Conservation (phyloP, 2,329 filamentous ascomycete species). For the Sphaceloma murrayae region DNA sequence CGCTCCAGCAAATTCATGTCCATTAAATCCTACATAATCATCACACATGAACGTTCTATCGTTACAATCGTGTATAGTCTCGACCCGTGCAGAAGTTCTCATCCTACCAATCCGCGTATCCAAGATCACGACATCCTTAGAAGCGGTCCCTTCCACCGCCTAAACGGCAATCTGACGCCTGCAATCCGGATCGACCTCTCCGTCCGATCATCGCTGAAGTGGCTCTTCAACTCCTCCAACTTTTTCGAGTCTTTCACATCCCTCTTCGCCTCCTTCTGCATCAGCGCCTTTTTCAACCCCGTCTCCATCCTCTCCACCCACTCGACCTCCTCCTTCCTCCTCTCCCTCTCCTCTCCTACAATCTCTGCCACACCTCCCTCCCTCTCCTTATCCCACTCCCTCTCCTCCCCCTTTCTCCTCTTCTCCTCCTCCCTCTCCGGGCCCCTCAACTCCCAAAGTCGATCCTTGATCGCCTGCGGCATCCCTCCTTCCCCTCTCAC, state of each 20-base stretch:
- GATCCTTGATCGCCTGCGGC: background rate
- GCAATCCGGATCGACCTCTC: background rate
- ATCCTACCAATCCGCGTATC: background rate
- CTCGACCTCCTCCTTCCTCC: background rate
- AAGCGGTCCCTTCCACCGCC: constrained; percentile 6
- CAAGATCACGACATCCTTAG: background rate
- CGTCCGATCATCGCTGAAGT: background rate
- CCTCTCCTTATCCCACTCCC: background rate
- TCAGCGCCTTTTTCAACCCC: background rate
- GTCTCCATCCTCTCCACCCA: background rate
- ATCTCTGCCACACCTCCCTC: too few relatives aligned
- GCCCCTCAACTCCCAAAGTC: constrained; percentile 1
- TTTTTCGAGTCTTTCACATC: background rate
- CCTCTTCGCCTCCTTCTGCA: background rate
- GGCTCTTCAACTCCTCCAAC: constrained; percentile 12
- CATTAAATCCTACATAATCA: constrained; percentile 1
- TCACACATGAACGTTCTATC: too few relatives aligned
- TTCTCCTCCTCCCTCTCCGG: constrained; percentile 1
- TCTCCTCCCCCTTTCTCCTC: background rate
- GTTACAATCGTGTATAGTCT: too few relatives aligned
- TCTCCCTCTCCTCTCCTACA: background rate
- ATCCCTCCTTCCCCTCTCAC: background rate
- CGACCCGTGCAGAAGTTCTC: too few relatives aligned
- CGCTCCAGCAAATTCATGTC: too few relatives aligned
- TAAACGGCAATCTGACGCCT: background rate